Base-by-base conservation (phyloP, 331 rosid species). In the Pyrus hybrid region DNA sequence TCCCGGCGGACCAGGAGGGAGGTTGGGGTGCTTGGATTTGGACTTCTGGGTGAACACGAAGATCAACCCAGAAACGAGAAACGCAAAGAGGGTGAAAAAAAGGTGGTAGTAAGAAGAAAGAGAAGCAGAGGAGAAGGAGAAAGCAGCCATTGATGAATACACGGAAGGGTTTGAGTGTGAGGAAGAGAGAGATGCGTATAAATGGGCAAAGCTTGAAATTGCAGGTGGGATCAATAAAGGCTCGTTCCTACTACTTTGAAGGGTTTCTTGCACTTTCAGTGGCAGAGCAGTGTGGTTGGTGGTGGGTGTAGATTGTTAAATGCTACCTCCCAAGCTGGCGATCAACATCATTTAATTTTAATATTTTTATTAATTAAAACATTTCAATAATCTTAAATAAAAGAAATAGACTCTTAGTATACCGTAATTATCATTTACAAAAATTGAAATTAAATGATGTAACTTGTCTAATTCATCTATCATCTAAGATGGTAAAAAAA, bases 1-100 rank as follows among this genome's bases (percentile, higher is more conserved):
- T 1, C 97, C 98, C 0, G 92, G 93, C 7, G 98, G 98, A 0
- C 98, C 96, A 2, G 97, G 97, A 0, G 98, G 97, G 13, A 93
- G 97, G 41, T 82, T 87, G 26, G 53, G 80, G 21, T 13, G 63
- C 25, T 63, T 89, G 23, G 88, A 80, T 49, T 86, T 88, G 33
- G 81, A 18, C 72, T 80, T 88, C 1, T 67, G 80, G 30, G 83
- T 81, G 61, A 86, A 54, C 18, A 93, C 22, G 85, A 93, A 75
- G 73, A 91, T 76, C 1, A 88, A 67, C 67, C 60, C 66, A 2
- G 96, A 78, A 8, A 93, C 2, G 69, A 87, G 21, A 22, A 93
- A 51, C 2, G 89, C 91, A 0, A 89, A 25, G 78, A 75, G 28
- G 12, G 96, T 83, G 89, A 86, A 81, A 32, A 86, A 18, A 71